Base-by-base conservation (phyloP, 345 rosid species). In the Moringa oleifera region DNA sequence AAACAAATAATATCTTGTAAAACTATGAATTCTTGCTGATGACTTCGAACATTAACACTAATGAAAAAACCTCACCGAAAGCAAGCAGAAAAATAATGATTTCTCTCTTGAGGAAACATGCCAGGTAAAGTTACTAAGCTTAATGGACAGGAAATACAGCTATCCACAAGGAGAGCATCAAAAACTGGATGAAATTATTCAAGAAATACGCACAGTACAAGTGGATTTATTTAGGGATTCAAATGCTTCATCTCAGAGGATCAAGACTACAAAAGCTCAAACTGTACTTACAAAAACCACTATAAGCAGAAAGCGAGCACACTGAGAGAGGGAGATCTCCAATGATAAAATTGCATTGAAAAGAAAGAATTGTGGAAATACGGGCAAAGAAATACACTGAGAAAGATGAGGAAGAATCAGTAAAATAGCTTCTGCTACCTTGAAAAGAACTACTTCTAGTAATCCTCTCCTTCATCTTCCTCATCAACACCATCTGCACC, bases 401-500 rank as follows among this genome's bases (percentile, higher is more conserved):
- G 24, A 36, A 49, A 36, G 46, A 46, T 41, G 46, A 51, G 31
- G 51, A 49, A 25, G 46, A 46, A 60, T 41, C 37, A 15, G 47
- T 41, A 41, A 41, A n/a, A 41, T 1, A 11, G 47, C 47, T 41
- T 41, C 47, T 41, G 13, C 6, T 41, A 41, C 47, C 47, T 41
- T 41, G 52, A 50, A 63, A 66, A 63, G 41, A n/a, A 61, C 45
- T 25, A 25, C 57, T 72, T 59, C 68, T 71, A 86, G 57, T 79
- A 80, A 25, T 80, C 90, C 33, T 81, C 92, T 25, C 62, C 85
- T 52, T 72, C 89, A 0, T 72, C 85, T 21, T 85, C 80, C 20
- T 78, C 92, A 0, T 74, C 85, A 24, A 16, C 80, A 17, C 85
- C 92, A 25, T 89, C 93, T 18, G 80, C 93, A 25, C 93, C 90